Evolutionary conservation across 371 early-diverging fungal genomes (phyloP).

Genomic region (Batkoa obscura): DNA sequence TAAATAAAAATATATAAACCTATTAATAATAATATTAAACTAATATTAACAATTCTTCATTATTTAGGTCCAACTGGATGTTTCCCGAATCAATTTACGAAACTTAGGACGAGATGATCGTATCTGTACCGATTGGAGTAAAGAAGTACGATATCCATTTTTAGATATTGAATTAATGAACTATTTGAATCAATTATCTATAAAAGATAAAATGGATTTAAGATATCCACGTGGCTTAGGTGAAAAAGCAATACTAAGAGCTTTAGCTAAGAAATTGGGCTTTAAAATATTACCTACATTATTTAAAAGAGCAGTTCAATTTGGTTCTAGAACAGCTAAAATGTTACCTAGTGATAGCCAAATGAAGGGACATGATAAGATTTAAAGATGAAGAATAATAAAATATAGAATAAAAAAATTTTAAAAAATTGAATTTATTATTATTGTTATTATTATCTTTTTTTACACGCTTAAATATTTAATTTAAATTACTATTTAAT

Average conservation of each 20-base stretch:
- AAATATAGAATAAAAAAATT: too few species aligned
- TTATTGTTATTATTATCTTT: too few species aligned
- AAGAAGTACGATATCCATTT: constrained; percentile 82
- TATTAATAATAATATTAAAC: too few species aligned
- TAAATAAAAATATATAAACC: too few species aligned
- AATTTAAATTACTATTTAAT: too few species aligned
- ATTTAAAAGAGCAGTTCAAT: constrained; percentile 88
- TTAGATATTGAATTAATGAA: constrained; percentile 49
- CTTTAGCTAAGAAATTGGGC: constrained; percentile 36
- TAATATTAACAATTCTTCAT: too few species aligned
- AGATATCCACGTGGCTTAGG: constrained; percentile 64
- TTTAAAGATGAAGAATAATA: neutral
- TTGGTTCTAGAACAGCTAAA: constrained; percentile 87
- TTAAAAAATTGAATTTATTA: too few species aligned
- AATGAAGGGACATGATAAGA: neutral
- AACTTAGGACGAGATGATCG: constrained; percentile 92
- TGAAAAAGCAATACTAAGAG: constrained; percentile 74
- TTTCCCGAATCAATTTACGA: constrained; percentile 60
- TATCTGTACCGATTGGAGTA: constrained; percentile 69
- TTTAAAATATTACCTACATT: constrained; percentile 25
- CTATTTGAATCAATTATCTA: constrained; percentile 42
- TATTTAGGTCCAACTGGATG: constrained; percentile 52
- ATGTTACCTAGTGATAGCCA: constrained; percentile 31
- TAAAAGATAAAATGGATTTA: constrained; percentile 63
- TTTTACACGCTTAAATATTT: too few species aligned